A percentile compares a stretch with the other conserved stretches of the same genome.
phyloP scores from a whole-genome alignment of 2,329 filamentous ascomycete genomes.

The Thermothelomyces thermophilus region DNA sequence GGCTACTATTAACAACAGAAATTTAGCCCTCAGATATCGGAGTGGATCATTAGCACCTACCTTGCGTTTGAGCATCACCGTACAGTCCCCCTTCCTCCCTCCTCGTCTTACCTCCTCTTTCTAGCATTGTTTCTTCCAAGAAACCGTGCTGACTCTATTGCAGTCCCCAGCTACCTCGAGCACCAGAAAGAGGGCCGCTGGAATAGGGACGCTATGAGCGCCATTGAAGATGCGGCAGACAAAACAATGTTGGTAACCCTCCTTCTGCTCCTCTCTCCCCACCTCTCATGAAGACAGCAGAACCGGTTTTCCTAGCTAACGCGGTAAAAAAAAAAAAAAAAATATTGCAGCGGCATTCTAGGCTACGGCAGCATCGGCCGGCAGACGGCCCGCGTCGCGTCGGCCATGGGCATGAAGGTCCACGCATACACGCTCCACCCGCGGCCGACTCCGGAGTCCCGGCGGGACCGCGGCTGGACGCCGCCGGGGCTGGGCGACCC shows the following conservation, averaged over 20 bases:
- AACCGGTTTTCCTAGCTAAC: neutral
- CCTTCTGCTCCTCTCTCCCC: neutral
- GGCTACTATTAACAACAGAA: too few species aligned
- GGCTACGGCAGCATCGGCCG: conserved; percentile 51
- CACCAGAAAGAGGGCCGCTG: conserved; percentile 39
- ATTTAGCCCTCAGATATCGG: conserved; percentile 47
- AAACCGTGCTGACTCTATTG: neutral
- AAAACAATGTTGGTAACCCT: conserved; percentile 42
- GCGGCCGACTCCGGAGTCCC: conserved; percentile 59
- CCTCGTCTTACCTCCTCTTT: neutral
- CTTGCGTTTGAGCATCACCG: conserved; percentile 43
- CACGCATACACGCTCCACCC: conserved; percentile 69
- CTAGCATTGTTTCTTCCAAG: too few species aligned
- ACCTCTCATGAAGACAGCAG: too few species aligned
- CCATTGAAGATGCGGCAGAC: conserved; percentile 38
- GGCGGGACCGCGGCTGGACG: conserved; percentile 58
- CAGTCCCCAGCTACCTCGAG: conserved; percentile 41
- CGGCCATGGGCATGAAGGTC: conserved; percentile 63
- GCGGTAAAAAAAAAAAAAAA: too few species aligned
- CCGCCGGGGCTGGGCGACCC: conserved; percentile 58
- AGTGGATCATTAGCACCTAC: conserved; percentile 50
- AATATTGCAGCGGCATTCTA: conserved; percentile 39
- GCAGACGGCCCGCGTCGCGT: conserved; percentile 49
- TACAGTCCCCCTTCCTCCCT: conserved; percentile 31
- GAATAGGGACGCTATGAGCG: conserved; percentile 30